Conservation (phyloP, 352 stramenopile genomes). For the Phytophthora quininea region DNA sequence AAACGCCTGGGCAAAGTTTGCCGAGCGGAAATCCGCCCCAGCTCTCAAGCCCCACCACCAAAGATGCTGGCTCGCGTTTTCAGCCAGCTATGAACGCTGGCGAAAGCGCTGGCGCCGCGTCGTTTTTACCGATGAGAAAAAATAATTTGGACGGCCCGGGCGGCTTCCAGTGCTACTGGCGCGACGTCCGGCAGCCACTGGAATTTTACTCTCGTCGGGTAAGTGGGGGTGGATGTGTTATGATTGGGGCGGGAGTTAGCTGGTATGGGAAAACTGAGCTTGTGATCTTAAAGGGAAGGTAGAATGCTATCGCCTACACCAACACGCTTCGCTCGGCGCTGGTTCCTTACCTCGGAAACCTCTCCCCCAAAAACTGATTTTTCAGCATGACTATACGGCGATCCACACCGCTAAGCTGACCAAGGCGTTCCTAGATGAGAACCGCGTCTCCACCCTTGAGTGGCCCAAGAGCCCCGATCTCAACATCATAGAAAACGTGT, state of each 20-base stretch:
- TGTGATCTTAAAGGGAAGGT: background rate
- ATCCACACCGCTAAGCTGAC: conserved; percentile 12
- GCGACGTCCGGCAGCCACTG: background rate
- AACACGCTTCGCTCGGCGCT: background rate
- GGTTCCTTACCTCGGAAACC: background rate
- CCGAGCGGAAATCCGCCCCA: conserved; percentile 10
- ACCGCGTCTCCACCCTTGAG: conserved; percentile 4
- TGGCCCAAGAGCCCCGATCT: conserved; percentile 31
- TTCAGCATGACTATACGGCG: conserved; percentile 20
- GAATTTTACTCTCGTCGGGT: conserved; percentile 9
- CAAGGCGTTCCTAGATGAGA: conserved; percentile 7
- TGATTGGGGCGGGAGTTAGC: conserved; percentile 10
- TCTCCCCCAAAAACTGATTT: conserved; percentile 1
- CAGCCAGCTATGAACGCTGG: background rate
- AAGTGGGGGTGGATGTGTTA: conserved; percentile 13
- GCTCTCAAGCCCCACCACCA: conserved; percentile 17
- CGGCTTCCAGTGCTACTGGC: conserved; percentile 13
- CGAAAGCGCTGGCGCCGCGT: conserved; percentile 10
- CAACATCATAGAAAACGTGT: conserved; percentile 35
- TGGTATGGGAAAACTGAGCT: background rate
- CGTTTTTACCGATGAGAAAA: conserved; percentile 15
- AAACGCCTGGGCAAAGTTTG: conserved; percentile 11
- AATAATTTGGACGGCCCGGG: conserved; percentile 15
- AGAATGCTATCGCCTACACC: conserved; percentile 5
- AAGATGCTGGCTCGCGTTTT: background rate